phyloP scores from a whole-genome alignment of 768 basidiomycete species.

The Lactarius deliciosus region DNA sequence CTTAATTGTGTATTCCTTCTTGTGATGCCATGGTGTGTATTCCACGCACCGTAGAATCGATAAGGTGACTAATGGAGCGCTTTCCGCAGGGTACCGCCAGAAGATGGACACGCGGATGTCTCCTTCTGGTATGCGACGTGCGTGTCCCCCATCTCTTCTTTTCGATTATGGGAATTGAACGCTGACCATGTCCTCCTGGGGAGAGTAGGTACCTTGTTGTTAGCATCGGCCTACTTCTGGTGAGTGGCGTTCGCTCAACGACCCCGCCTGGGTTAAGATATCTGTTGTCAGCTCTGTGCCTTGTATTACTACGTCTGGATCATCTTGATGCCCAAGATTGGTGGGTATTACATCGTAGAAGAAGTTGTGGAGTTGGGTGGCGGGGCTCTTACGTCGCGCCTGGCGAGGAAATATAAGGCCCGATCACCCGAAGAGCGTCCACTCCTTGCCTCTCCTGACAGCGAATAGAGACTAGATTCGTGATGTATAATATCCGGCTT shows the following conservation, averaged over 20 bases:
- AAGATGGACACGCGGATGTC: slow-evolving; percentile 35
- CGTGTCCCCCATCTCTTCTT: slow-evolving; percentile 1
- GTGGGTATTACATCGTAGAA: slow-evolving; percentile 48
- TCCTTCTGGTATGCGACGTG: slow-evolving; percentile 37
- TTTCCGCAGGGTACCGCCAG: slow-evolving; percentile 33
- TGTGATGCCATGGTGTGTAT: slow-evolving; percentile 38
- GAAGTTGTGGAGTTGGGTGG: slow-evolving; percentile 34
- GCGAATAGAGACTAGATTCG: slow-evolving; percentile 10
- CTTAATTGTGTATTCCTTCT: slow-evolving; percentile 34
- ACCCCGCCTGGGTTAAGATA: background rate
- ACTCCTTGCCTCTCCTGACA: slow-evolving; percentile 27
- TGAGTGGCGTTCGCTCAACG: slow-evolving; percentile 21
- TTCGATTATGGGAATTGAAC: background rate
- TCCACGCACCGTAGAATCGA: background rate
- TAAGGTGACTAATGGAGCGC: background rate
- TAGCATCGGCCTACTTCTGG: slow-evolving; percentile 33
- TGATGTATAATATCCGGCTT: background rate
- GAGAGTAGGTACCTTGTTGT: slow-evolving; percentile 34
- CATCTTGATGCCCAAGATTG: slow-evolving; percentile 42
- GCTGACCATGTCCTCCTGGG: slow-evolving; percentile 12
- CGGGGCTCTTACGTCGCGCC: slow-evolving; percentile 26
- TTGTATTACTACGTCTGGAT: slow-evolving; percentile 44
- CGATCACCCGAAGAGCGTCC: slow-evolving; percentile 10
- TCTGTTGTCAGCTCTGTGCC: slow-evolving; percentile 27
- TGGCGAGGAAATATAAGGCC: slow-evolving; percentile 22